Conservation (phyloP, 2,329 filamentous ascomycete species). For the Colletotrichum sublineola region DNA sequence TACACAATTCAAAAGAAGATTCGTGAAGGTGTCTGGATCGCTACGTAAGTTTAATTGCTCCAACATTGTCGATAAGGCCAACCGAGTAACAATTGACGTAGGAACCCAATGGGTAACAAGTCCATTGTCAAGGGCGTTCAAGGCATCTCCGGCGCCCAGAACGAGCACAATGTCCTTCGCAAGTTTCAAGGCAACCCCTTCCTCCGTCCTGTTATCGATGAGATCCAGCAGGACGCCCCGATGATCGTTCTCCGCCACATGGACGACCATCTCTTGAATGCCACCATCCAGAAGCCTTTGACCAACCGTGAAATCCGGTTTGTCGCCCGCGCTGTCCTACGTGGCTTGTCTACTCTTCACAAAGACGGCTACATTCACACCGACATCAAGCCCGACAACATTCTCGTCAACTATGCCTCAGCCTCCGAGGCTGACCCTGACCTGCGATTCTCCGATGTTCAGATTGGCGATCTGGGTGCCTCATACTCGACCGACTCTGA, state of each 20-base stretch:
- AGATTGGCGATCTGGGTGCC: conserved; percentile 38
- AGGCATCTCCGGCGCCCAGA: conserved; percentile 38
- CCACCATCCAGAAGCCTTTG: conserved; percentile 39
- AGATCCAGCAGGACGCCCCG: conserved; percentile 40
- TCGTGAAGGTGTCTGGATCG: conserved; percentile 40
- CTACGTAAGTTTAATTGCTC: conserved; percentile 13
- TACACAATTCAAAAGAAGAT: conserved; percentile 43
- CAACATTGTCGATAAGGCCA: not conserved
- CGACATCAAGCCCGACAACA: conserved; percentile 40
- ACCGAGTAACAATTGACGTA: not conserved
- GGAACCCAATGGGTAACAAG: conserved; percentile 39
- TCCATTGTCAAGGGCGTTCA: conserved; percentile 41
- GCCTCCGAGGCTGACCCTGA: conserved; percentile 36
- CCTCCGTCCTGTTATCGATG: conserved; percentile 41
- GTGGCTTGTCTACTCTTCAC: conserved; percentile 36
- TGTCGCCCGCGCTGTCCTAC: conserved; percentile 39
- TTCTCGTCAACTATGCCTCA: conserved; percentile 38
- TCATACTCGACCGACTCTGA: conserved; percentile 38
- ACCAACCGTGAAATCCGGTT: conserved; percentile 41
- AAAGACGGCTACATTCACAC: conserved; percentile 40
- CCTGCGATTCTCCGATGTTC: conserved; percentile 38
- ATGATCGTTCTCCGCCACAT: conserved; percentile 41
- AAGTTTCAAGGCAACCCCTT: conserved; percentile 40
- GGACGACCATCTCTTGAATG: conserved; percentile 39
- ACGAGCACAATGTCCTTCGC: conserved; percentile 40